A percentile compares a stretch with the other conserved stretches of the same genome.
These are phyloP conservation scores for Diplosphaera chodatii DNA, from an alignment of 139 green algal genomes.

Conservation along the genomic window DNA sequence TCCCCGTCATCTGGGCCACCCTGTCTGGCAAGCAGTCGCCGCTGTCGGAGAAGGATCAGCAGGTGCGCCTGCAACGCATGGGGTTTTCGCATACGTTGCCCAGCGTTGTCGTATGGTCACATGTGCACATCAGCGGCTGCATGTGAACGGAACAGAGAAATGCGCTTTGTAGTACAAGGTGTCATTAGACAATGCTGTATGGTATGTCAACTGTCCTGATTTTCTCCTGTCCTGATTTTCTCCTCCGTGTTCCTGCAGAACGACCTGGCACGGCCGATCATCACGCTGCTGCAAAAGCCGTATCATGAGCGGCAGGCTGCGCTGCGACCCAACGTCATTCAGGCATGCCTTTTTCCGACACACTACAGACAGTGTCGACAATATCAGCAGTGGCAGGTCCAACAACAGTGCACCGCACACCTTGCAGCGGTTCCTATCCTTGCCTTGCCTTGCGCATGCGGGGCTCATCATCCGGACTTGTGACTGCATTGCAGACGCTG, in stretches of 20 bases:
- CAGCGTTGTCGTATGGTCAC: background rate
- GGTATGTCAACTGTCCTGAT: too few species aligned
- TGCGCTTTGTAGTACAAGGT: too few species aligned
- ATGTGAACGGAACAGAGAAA: too few species aligned
- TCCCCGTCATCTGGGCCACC: slow-evolving; percentile 97
- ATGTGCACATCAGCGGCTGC: background rate
- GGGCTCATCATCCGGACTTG: background rate
- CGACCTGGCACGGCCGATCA: slow-evolving; percentile 90
- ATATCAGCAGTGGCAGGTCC: background rate
- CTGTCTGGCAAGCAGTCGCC: slow-evolving; percentile 53
- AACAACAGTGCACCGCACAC: background rate
- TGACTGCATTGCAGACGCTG: slow-evolving; percentile 42
- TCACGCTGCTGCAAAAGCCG: slow-evolving; percentile 83
- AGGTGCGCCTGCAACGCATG: slow-evolving; percentile 6
- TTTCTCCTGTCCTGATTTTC: background rate
- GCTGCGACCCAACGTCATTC: slow-evolving; percentile 83
- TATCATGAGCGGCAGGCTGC: slow-evolving; percentile 77
- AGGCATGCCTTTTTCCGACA: slow-evolving; percentile 57
- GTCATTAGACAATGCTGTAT: too few species aligned
- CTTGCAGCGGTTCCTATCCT: too few species aligned
- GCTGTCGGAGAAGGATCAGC: slow-evolving; percentile 69
- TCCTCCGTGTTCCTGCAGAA: slow-evolving; percentile 23
- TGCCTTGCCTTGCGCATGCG: background rate
- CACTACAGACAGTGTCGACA: too few species aligned
- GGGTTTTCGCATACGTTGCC: too few species aligned